Base-by-base conservation (phyloP, 192 early-diverging fungal genomes). In the Haplosporangium gracile region DNA sequence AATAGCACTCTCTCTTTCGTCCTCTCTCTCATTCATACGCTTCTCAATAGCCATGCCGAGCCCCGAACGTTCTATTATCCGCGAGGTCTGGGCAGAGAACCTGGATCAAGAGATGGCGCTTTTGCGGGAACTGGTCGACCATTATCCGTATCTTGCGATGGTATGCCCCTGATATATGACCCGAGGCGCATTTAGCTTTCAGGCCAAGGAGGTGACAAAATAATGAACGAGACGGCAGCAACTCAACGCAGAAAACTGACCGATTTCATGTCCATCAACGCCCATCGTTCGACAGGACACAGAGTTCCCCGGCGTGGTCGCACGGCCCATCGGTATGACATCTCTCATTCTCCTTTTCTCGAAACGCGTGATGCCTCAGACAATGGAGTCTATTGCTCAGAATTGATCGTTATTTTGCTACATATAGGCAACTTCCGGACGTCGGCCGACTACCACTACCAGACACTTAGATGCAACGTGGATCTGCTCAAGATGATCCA, bases 251-350 rank as follows among this genome's bases (percentile, higher is more conserved):
- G n/a, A 32, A 39, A 29, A 42, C 60, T 65, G 60, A 65, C 60
- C 60, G 60, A 65, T 65, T 63, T 65, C 60, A 65, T 65, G 55
- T 68, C 40, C 53, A 60, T 51, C 22, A 39, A 39, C 39, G 55
- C 40, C 29, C 87, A 63, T 40, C 49, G 36, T 78, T 69, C 16
- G 63, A 36, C 80, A 96, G 96, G 96, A 99, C 89, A 99, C 97
- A 15, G 98, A 99, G 89, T 99, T 99, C 78, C 98, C 98, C 53
- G 98, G 98, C 38, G 97, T 99, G 2, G 98, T 99, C 20, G 97
- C 97, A 36, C 89, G 97, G 75, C 98, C 98, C 26, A 99, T 99
- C 65, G 98, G 77, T 78, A 71, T 32, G 60, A 2, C 11, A 69
- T 20, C 26, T 40, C 39, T 10, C 51, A n/a, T 29, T 5, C 18